Percentiles rank a stretch among this genome's conserved stretches.
These are phyloP conservation scores for Lipomyces yamanashiensis DNA, from an alignment of 805 yeast genomes.

Conservation along the genomic window DNA sequence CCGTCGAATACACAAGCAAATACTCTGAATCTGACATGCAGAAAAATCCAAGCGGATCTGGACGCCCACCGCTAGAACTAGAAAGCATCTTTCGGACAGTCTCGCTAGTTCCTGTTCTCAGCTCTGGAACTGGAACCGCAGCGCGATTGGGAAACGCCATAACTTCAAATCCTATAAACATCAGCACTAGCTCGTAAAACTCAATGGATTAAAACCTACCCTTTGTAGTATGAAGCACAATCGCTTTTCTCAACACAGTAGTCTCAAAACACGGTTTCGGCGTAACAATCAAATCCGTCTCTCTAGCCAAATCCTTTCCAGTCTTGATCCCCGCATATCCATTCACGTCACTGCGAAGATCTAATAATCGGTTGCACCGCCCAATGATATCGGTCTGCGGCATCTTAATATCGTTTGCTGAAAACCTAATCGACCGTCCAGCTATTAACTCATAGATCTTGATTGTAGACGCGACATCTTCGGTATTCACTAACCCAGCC, in stretches of 20 bases:
- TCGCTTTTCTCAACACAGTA: slow-evolving; percentile 65
- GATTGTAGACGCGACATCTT: slow-evolving; percentile 56
- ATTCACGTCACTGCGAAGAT: slow-evolving; percentile 7
- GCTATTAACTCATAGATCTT: slow-evolving; percentile 64
- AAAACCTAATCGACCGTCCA: slow-evolving; percentile 37
- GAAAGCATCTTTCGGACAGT: not conserved
- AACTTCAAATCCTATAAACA: slow-evolving; percentile 53
- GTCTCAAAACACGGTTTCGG: slow-evolving; percentile 64
- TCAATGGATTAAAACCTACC: too few relatives aligned
- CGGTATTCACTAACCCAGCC: slow-evolving; percentile 51
- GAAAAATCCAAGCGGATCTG: slow-evolving; percentile 65
- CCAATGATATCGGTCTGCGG: not conserved
- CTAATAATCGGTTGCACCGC: not conserved
- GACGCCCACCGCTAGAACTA: slow-evolving; percentile 1
- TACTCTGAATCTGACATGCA: slow-evolving; percentile 59
- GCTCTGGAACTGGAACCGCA: slow-evolving; percentile 7
- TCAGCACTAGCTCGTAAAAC: too few relatives aligned
- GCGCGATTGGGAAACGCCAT: slow-evolving; percentile 50
- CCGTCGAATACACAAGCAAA: slow-evolving; percentile 69
- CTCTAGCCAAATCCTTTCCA: slow-evolving; percentile 49
- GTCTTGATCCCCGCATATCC: slow-evolving; percentile 8
- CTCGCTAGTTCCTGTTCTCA: not conserved
- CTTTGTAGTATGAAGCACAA: slow-evolving; percentile 67
- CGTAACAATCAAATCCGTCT: slow-evolving; percentile 54
- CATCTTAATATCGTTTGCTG: not conserved